Evolutionary conservation across 768 basidiomycete genomes (phyloP), one percentile per base, ranked within the genome.

Genomic region (Tricholoma saponaceum): DNA sequence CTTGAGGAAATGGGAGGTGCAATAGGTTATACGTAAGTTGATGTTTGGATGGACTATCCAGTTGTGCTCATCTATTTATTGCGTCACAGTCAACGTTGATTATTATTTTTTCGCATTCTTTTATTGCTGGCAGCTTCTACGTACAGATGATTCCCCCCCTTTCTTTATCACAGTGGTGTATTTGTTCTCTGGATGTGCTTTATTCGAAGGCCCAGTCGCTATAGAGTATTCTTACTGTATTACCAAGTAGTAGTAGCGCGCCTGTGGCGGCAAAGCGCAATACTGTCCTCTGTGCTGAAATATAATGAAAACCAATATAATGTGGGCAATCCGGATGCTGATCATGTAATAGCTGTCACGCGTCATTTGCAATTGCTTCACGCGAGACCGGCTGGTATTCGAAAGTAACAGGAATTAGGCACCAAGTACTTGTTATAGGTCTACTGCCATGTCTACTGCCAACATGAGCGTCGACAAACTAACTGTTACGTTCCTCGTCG

Each of bases 401-500:
- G n/a, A n/a, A n/a, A n/a, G n/a, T n/a, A n/a, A n/a, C n/a, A n/a
- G n/a, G n/a, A n/a, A n/a, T n/a, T n/a, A n/a, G n/a, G n/a, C n/a
- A n/a, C n/a, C n/a, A n/a, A n/a, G n/a, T n/a, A n/a, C n/a, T n/a
- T n/a, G n/a, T 30, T 10, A 30, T 30, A 35, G 10, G 14, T 22
- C 32, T 26, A 39, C 8, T 43, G 30, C 52, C 55, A 63, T 59
- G 60, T 35, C 67, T 43, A 51, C 23, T 37, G 13, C 56, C n/a
- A n/a, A n/a, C n/a, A n/a, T n/a, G n/a, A n/a, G n/a, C n/a, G 74
- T 76, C 35, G 74, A 76, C 52, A 73, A 65, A 44, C 63, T 77
- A 51, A 70, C 66, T 1, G 77, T 89, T 58, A 87, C 82, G 0
- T 87, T 91, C 62, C 77, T 90, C 7, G 87, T 91, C 26, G 90